phyloP scores from a whole-genome alignment of 768 basidiomycete genomes.

The Mycena sanguinolenta region DNA sequence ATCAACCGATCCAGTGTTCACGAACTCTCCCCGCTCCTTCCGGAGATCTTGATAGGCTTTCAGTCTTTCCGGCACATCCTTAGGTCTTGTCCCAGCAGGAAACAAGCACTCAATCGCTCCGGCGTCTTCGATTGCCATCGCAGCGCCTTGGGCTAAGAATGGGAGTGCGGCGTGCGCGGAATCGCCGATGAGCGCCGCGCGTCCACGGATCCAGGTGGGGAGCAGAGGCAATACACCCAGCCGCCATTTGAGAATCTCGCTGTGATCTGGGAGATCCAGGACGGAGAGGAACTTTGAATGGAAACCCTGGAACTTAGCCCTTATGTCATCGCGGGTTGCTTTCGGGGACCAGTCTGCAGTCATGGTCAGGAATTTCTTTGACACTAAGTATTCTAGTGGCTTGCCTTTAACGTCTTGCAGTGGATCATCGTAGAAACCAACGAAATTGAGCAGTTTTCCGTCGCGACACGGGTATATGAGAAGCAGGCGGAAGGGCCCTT shows the following conservation, averaged over 20 bases:
- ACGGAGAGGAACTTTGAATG: constrained; percentile 7
- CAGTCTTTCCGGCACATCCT: constrained; percentile 14
- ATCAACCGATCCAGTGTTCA: constrained; percentile 2
- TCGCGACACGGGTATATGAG: not conserved
- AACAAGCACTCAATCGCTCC: constrained; percentile 10
- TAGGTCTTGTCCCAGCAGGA: constrained; percentile 7
- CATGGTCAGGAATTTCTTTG: not conserved
- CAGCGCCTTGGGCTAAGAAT: constrained; percentile 41
- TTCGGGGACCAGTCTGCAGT: constrained; percentile 8
- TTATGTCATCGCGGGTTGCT: not conserved
- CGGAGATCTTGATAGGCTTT: constrained; percentile 10
- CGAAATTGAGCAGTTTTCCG: constrained; percentile 18
- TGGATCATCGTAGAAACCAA: constrained; percentile 6
- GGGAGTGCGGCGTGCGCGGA: constrained; percentile 42
- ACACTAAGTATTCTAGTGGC: not conserved
- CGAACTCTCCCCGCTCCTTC: constrained; percentile 20
- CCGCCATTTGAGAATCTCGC: constrained; percentile 16
- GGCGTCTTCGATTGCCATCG: constrained; percentile 41
- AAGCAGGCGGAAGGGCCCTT: not conserved
- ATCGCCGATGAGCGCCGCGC: constrained; percentile 15
- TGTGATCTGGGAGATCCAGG: constrained; percentile 7
- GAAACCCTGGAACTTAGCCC: constrained; percentile 1
- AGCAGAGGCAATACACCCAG: constrained; percentile 2
- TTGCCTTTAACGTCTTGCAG: not conserved
- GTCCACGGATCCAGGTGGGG: constrained; percentile 19